Conservation (phyloP, 495 filamentous ascomycete species). For the Lasiosphaeria miniovina region DNA sequence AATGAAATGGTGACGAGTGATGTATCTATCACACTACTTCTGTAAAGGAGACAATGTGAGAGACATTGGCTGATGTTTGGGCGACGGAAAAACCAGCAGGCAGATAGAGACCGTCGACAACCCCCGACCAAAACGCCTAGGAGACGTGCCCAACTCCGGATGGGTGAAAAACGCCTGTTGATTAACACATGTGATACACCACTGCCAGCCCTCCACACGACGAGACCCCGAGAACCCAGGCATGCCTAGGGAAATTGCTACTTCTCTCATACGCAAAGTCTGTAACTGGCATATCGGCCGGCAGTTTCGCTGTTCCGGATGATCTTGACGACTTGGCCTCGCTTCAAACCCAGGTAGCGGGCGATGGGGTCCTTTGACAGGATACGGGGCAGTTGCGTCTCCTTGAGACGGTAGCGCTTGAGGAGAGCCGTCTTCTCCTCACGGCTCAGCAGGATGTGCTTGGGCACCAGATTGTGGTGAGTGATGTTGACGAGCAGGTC, state of each 20-base stretch:
- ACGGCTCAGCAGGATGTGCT: slow-evolving; percentile 81
- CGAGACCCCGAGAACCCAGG: neutral
- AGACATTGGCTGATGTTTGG: neutral
- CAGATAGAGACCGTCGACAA: neutral
- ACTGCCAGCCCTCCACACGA: neutral
- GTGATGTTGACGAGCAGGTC: slow-evolving; percentile 98
- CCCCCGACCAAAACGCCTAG: neutral
- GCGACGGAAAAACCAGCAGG: neutral
- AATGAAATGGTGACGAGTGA: too few species aligned
- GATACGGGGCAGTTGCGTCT: slow-evolving; percentile 92
- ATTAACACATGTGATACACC: neutral
- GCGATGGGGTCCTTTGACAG: slow-evolving; percentile 88
- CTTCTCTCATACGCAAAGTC: slow-evolving; percentile 48
- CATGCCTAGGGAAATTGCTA: neutral
- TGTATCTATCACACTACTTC: too few species aligned
- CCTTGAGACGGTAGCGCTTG: slow-evolving; percentile 89
- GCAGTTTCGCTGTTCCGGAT: slow-evolving; percentile 79
- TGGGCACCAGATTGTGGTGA: slow-evolving; percentile 93
- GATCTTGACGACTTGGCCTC: slow-evolving; percentile 98
- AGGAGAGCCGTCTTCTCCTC: slow-evolving; percentile 85
- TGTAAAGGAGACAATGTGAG: neutral
- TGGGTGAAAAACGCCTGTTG: slow-evolving; percentile 1
- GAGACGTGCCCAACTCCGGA: neutral
- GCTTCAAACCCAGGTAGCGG: slow-evolving; percentile 83
- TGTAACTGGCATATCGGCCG: slow-evolving; percentile 73